Evolutionary conservation across 176 grass and related monocot species (phyloP).

Genomic region (Carex myosuroides): DNA sequence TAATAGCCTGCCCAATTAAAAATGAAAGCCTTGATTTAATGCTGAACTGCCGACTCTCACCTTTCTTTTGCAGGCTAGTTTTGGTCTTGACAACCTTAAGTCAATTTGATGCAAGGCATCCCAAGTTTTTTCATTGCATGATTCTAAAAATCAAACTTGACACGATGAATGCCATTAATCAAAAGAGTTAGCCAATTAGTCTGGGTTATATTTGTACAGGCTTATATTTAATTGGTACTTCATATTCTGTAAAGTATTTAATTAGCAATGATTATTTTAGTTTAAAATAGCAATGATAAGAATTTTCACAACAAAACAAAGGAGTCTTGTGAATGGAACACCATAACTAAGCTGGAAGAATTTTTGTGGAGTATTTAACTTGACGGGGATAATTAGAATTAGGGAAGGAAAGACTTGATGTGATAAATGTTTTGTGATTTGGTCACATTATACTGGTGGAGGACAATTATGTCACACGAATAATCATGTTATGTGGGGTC

Average conservation of each 20-base stretch:
- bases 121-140: not conserved
- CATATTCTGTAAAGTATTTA: not conserved
- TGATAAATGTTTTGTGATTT: no score
- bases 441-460: no score
- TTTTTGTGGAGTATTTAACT: not conserved
- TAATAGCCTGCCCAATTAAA: not conserved
- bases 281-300: not conserved
- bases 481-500: no score
- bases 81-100: slow-evolving; percentile 35
- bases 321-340: not conserved
- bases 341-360: not conserved
- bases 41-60: not conserved
- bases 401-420: no score
- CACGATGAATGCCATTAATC: not conserved
- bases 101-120: slow-evolving; percentile 9
- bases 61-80: slow-evolving; percentile 18
- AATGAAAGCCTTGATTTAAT: not conserved
- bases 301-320: not conserved
- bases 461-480: no score
- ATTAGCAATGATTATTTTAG: not conserved
- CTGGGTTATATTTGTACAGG: slow-evolving; percentile 3
- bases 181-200: not conserved
- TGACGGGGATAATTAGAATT: no score
- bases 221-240: not conserved
- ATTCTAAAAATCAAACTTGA: not conserved